Conservation (phyloP, 106 monocot species). For the Amphibolis antarctica region DNA sequence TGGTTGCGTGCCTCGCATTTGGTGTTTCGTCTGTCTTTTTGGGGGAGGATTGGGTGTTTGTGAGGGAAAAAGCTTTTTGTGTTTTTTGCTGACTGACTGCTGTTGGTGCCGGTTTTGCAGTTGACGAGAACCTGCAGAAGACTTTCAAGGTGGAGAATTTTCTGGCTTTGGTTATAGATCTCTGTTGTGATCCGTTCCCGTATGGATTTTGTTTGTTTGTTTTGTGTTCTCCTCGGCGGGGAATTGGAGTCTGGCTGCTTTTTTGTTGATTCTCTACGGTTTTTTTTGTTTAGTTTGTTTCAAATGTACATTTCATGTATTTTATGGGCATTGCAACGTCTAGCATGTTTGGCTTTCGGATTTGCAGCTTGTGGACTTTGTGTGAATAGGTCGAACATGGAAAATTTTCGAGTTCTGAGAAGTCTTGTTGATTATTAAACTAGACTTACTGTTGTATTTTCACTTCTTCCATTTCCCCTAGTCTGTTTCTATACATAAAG, state of each 20-base stretch:
- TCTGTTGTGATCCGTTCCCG: background rate
- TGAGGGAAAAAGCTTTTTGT: background rate
- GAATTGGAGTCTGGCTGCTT: too few species aligned
- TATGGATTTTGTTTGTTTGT: background rate
- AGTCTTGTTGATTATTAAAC: too few species aligned
- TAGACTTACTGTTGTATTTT: too few species aligned
- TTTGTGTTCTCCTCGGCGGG: background rate
- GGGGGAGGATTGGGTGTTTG: background rate
- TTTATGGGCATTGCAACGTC: background rate
- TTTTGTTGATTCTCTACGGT: too few species aligned
- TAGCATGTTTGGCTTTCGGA: background rate
- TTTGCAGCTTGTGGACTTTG: too few species aligned
- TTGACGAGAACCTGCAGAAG: constrained; percentile 39
- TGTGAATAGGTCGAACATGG: too few species aligned
- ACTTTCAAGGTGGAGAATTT: constrained; percentile 49
- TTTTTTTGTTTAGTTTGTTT: too few species aligned
- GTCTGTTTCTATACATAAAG: too few species aligned
- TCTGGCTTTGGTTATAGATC: background rate
- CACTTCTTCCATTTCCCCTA: too few species aligned
- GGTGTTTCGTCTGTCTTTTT: background rate
- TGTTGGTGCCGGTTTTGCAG: constrained; percentile 23
- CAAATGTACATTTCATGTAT: background rate
- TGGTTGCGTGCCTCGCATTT: background rate
- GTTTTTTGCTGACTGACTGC: background rate
- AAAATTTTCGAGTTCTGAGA: too few species aligned